Evolutionary conservation across 2,329 filamentous ascomycete species (phyloP), one percentile per base, ranked within the genome.

Genomic region (Xylariaceae sp.): DNA sequence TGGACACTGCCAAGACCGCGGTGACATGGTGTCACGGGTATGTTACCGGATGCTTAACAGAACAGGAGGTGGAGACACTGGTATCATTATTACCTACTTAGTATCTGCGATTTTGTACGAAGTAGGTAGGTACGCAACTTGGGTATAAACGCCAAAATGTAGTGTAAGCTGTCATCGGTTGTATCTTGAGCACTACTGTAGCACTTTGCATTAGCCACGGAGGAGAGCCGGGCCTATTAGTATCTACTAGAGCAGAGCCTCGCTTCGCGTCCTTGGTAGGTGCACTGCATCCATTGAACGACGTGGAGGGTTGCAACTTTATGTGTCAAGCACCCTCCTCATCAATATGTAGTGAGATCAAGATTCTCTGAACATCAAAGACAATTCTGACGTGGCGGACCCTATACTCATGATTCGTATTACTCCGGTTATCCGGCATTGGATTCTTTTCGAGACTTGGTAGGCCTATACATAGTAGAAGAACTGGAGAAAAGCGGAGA

Each of bases 241-340:
- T 26, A n/a, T n/a, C 13, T 43, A 48, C 39, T 51, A 50, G 56
- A 51, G 48, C 49, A 56, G 54, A 58, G 54, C 56, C 56, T 56
- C 53, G 53, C 50, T 37, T 58, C 36, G 18, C 36, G 30, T 49
- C 47, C 30, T 39, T 21, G 49, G 42, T 29, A 50, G 22, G 9
- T 18, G 45, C 40, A n/a, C 32, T 32, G 36, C 18, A 32, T 29
- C 15, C 26, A 42, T 8, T 29, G 6, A 45, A 29, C 29, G 39
- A 26, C 37, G 49, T 53, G 47, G 49, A 56, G 53, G 55, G 55
- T 52, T 49, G 29, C 46, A 57, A 21, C 41, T 41, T 9, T 36
- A 42, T 42, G 39, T 47, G 26, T 8, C 26, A 49, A 49, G 39
- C 22, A 49, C 45, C 10, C 37, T 43, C 15, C 49, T 30, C 39